Percentiles rank a stretch among this genome's conserved stretches.
phyloP scores from a whole-genome alignment of 2,329 filamentous ascomycete species.

The Truncatella angustata region DNA sequence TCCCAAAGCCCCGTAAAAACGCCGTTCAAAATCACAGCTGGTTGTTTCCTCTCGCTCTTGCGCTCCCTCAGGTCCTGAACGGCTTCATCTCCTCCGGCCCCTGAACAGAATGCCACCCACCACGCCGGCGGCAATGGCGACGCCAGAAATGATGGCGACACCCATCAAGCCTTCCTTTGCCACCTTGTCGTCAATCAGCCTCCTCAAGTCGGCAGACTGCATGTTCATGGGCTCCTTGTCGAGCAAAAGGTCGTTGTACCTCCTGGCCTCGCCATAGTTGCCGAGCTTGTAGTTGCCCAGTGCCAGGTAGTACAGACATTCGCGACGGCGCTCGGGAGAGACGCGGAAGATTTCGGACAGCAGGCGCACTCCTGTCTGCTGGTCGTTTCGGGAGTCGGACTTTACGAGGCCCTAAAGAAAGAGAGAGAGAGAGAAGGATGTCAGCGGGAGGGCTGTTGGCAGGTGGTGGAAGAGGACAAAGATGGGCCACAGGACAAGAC shows the following conservation, averaged over 20 bases:
- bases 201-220: slow-evolving; percentile 82
- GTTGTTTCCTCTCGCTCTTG: neutral
- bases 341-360: slow-evolving; percentile 96
- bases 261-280: slow-evolving; percentile 91
- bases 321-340: slow-evolving; percentile 86
- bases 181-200: slow-evolving; percentile 93
- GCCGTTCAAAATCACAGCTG: neutral
- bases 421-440: neutral
- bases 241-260: slow-evolving; percentile 90
- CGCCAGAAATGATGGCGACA: slow-evolving; percentile 89
- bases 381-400: slow-evolving; percentile 77
- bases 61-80: neutral
- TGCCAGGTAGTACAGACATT: slow-evolving; percentile 97
- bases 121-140: slow-evolving; percentile 90
- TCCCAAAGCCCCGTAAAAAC: neutral
- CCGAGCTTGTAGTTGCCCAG: slow-evolving; percentile 98
- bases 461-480: neutral
- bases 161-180: slow-evolving; percentile 91
- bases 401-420: slow-evolving; percentile 81
- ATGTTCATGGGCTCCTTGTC: slow-evolving; percentile 90
- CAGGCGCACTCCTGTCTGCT: slow-evolving; percentile 90
- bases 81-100: slow-evolving; percentile 54
- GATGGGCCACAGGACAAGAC: slow-evolving; percentile 18
- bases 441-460: slow-evolving; percentile 3
- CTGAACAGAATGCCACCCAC: slow-evolving; percentile 82